phyloP scores from a whole-genome alignment of 768 basidiomycete genomes.

The Collybiopsis confluens region DNA sequence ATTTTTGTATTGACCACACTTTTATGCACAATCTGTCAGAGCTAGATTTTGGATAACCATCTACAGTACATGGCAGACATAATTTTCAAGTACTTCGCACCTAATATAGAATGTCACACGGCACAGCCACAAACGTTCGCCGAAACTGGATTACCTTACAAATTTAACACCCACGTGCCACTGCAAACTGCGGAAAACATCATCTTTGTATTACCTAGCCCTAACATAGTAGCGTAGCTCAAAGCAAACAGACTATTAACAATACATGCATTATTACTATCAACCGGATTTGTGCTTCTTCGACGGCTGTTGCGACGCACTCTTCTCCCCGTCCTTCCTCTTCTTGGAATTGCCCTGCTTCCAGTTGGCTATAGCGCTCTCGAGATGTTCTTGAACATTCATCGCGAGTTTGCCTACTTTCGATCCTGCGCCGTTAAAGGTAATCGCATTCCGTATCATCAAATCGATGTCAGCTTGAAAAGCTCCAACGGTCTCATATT shows the following conservation, averaged over 20 bases:
- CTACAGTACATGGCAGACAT: too few species aligned
- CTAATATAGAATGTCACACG: too few species aligned
- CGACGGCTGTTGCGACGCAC: conserved; percentile 48
- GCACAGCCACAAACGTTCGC: too few species aligned
- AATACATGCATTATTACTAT: conserved; percentile 17
- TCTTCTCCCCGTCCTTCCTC: conserved; percentile 70
- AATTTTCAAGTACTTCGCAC: too few species aligned
- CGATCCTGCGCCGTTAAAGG: conserved; percentile 81
- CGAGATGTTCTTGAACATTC: conserved; percentile 46
- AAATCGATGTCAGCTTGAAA: conserved; percentile 84
- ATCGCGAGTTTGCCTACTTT: conserved; percentile 68
- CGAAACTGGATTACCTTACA: too few species aligned
- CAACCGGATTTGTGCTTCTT: conserved; percentile 67
- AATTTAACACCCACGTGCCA: background rate
- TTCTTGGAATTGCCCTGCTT: conserved; percentile 57
- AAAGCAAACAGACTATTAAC: background rate
- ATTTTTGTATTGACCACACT: too few species aligned
- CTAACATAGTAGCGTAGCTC: background rate
- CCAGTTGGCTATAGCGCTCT: conserved; percentile 46
- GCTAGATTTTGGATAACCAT: too few species aligned
- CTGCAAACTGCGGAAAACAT: too few species aligned
- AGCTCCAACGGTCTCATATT: conserved; percentile 72
- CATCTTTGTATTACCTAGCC: too few species aligned
- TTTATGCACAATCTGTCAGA: too few species aligned
- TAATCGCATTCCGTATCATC: conserved; percentile 85